Evolutionary conservation across 148 eudicot species (phyloP).

Genomic region (Salicornia ramosissima): DNA sequence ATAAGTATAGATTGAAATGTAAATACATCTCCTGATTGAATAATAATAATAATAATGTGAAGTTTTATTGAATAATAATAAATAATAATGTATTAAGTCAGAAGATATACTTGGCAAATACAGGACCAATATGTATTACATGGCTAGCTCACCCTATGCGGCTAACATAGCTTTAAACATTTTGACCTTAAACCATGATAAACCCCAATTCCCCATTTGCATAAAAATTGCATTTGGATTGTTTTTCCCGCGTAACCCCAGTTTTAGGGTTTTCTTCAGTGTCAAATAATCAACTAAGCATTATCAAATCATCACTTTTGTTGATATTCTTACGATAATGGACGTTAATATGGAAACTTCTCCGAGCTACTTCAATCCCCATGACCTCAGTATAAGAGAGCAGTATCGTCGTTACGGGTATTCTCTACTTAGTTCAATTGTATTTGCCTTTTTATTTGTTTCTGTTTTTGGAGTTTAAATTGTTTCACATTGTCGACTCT

Average conservation of each 20-base stretch:
- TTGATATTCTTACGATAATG: conserved; percentile 26
- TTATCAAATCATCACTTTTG: neutral
- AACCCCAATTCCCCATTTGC: no score
- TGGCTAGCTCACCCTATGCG: no score
- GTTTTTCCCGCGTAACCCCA: conserved; percentile 24
- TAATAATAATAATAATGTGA: no score
- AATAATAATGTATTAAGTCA: no score
- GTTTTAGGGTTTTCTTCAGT: conserved; percentile 23
- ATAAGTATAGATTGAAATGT: no score
- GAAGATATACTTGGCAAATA: no score
- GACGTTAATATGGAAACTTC: conserved; percentile 74
- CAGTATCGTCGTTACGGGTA: conserved; percentile 93
- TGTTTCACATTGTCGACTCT: conserved; percentile 11
- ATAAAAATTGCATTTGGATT: no score
- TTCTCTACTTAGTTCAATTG: neutral
- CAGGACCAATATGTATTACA: no score
- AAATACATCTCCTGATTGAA: no score
- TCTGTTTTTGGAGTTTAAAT: conserved; percentile 9
- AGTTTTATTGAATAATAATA: no score
- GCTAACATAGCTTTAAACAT: no score
- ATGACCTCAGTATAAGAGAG: conserved; percentile 58
- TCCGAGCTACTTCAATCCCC: conserved; percentile 69
- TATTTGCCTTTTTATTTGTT: neutral
- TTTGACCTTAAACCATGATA: conserved; percentile 17
- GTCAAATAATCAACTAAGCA: neutral